Conservation (phyloP, 768 basidiomycete genomes). For the Trametes meyenii region DNA sequence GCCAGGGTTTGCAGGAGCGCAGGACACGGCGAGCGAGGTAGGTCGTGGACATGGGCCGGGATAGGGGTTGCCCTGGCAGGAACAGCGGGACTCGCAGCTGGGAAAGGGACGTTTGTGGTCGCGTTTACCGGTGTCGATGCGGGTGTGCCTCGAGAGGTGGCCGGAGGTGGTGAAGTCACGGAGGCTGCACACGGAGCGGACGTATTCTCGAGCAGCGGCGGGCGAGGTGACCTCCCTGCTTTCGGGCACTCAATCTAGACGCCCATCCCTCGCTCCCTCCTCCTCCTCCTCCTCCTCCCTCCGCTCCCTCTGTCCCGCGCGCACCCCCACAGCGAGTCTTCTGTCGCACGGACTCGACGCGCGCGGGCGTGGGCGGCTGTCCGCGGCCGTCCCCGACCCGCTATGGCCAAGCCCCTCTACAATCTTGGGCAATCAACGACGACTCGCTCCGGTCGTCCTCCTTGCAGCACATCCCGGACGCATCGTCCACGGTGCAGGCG, state of each 20-base stretch:
- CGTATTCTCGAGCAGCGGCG: constrained; percentile 42
- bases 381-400: not conserved
- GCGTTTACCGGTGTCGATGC: too few relatives aligned
- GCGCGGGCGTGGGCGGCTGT: not conserved
- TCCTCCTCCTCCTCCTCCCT: too few relatives aligned
- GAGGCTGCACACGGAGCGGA: constrained; percentile 73
- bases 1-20: too few relatives aligned
- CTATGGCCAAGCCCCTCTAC: not conserved
- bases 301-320: too few relatives aligned
- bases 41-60: too few relatives aligned
- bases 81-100: too few relatives aligned
- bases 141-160: constrained; percentile 85
- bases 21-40: too few relatives aligned
- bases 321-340: too few relatives aligned
- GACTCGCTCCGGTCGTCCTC: not conserved
- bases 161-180: constrained; percentile 87
- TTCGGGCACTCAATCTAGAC: constrained; percentile 21
- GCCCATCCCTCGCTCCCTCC: constrained; percentile 12
- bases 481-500: not conserved
- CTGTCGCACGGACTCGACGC: not conserved
- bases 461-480: too few relatives aligned
- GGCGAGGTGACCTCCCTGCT: constrained; percentile 5
- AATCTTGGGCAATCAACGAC: not conserved
- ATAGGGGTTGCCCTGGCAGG: constrained; percentile 87
- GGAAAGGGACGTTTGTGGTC: too few relatives aligned